Percentiles rank a stretch among this genome's conserved stretches.
These are phyloP conservation scores for Collybia nuda DNA, from an alignment of 768 basidiomycete species.

Conservation along the genomic window DNA sequence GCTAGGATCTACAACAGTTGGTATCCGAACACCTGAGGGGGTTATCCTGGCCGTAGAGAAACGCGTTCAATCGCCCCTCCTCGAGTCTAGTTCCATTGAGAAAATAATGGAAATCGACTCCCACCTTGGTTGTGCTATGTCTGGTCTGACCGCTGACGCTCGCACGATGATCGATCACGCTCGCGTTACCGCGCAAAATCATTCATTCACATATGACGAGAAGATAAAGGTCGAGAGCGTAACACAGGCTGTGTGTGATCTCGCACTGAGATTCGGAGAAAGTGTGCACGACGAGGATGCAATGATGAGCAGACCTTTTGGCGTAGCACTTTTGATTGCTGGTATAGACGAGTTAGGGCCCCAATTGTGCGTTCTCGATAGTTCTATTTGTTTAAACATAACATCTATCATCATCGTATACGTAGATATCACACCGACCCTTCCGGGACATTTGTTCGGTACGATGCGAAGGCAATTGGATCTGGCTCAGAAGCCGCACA, in stretches of 20 bases:
- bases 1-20: constrained; percentile 98
- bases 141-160: constrained; percentile 94
- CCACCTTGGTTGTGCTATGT: constrained; percentile 98
- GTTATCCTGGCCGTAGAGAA: constrained; percentile 97
- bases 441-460: constrained; percentile 94
- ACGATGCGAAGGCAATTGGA: constrained; percentile 98
- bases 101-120: constrained; percentile 99
- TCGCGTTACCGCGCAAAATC: constrained; percentile 93
- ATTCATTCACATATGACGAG: constrained; percentile 96
- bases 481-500: constrained; percentile 98
- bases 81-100: constrained; percentile 95
- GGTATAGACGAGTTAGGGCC: constrained; percentile 95
- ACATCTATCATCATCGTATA: neutral
- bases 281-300: constrained; percentile 99
- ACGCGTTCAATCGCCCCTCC: constrained; percentile 93
- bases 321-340: constrained; percentile 96
- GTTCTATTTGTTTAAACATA: neutral
- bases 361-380: constrained; percentile 68
- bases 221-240: constrained; percentile 95
- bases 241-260: constrained; percentile 97
- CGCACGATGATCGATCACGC: constrained; percentile 99
- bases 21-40: constrained; percentile 87
- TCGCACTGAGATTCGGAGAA: constrained; percentile 96
- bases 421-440: constrained; percentile 95
- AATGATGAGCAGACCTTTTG: constrained; percentile 99